Percentiles rank a stretch among this genome's conserved stretches.
These are phyloP conservation scores for Onygenales sp. DNA, from an alignment of 2,329 filamentous ascomycete genomes.

Conservation along the genomic window DNA sequence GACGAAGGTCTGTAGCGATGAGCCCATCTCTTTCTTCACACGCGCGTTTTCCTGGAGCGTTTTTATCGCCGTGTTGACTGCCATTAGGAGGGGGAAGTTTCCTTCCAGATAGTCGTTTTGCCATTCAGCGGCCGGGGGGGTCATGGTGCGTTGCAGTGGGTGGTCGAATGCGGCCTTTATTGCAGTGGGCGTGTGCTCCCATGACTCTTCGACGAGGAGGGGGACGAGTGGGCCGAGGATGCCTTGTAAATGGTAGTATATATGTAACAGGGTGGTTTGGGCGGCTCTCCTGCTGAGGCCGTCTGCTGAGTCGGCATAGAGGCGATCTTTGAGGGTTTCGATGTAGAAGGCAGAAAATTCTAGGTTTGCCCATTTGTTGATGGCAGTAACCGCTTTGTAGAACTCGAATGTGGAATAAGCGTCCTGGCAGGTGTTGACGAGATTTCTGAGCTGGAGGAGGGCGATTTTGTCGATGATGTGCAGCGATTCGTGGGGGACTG, in stretches of 20 bases:
- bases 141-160: conserved; percentile 33
- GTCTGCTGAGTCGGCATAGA: conserved; percentile 71
- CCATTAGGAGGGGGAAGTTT: conserved; percentile 32
- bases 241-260: conserved; percentile 63
- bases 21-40: conserved; percentile 62
- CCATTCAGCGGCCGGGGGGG: conserved; percentile 24
- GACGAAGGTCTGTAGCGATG: conserved; percentile 70
- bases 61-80: conserved; percentile 60
- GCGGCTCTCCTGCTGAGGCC: conserved; percentile 51
- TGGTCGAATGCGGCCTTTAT: conserved; percentile 45
- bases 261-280: conserved; percentile 47
- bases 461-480: conserved; percentile 64
- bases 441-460: conserved; percentile 60
- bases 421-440: conserved; percentile 54
- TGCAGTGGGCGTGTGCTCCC: conserved; percentile 62
- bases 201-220: conserved; percentile 77
- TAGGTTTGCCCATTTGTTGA: conserved; percentile 73
- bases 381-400: conserved; percentile 60
- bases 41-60: conserved; percentile 64
- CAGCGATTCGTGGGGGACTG: conserved; percentile 37
- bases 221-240: conserved; percentile 78
- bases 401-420: conserved; percentile 70
- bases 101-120: conserved; percentile 40
- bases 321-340: conserved; percentile 79
- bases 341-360: conserved; percentile 92